phyloP scores from a whole-genome alignment of 345 rosid species.

The Carallia brachiata region DNA sequence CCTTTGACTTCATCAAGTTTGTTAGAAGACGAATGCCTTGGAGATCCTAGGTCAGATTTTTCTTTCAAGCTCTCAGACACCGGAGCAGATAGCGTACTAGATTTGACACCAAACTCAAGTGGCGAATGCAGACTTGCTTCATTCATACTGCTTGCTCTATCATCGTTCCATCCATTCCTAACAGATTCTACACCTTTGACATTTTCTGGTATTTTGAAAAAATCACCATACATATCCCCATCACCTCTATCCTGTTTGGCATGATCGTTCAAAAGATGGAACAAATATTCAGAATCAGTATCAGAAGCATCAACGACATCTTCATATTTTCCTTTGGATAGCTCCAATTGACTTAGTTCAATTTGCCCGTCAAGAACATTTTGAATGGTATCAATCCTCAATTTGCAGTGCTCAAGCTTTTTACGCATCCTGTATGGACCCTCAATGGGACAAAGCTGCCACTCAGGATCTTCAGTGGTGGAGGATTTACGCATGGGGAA shows the following conservation, averaged over 20 bases:
- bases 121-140: slow-evolving; percentile 99
- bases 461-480: slow-evolving; percentile 64
- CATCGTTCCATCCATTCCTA: slow-evolving; percentile 87
- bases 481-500: slow-evolving; percentile 72
- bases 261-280: slow-evolving; percentile 48
- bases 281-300: slow-evolving; percentile 63
- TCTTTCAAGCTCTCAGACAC: slow-evolving; percentile 63
- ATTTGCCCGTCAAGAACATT: slow-evolving; percentile 72
- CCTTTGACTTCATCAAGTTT: slow-evolving; percentile 61
- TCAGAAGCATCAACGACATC: slow-evolving; percentile 62
- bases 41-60: slow-evolving; percentile 80
- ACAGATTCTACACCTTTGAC: slow-evolving; percentile 51
- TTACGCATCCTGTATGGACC: slow-evolving; percentile 99
- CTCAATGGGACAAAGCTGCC: slow-evolving; percentile 99
- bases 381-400: slow-evolving; percentile 75
- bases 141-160: slow-evolving; percentile 77
- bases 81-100: slow-evolving; percentile 70
- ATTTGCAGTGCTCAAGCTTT: slow-evolving; percentile 88
- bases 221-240: slow-evolving; percentile 61
- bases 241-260: slow-evolving; percentile 34
- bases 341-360: slow-evolving; percentile 68
- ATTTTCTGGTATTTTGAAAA: slow-evolving; percentile 50
- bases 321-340: slow-evolving; percentile 51
- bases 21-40: slow-evolving; percentile 61
- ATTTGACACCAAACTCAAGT: slow-evolving; percentile 82